These are phyloP conservation scores for Murraya paniculata DNA, from an alignment of 345 rosid genomes.

Conservation along the genomic window DNA sequence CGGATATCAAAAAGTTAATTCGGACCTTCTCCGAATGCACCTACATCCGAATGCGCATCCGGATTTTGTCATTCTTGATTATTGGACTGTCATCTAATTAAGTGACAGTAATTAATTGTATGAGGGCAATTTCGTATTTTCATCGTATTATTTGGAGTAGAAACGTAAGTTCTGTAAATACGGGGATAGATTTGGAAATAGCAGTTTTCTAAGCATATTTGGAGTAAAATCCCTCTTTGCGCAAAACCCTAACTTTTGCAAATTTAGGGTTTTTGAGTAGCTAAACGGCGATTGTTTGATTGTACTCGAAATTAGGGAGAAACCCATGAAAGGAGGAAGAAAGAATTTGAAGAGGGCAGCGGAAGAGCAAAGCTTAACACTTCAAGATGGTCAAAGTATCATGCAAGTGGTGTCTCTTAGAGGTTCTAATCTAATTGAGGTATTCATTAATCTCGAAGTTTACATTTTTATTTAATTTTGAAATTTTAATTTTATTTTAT, in stretches of 20 bases:
- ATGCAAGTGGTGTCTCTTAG: conserved; percentile 78
- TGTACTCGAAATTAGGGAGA: neutral
- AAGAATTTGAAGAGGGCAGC: conserved; percentile 82
- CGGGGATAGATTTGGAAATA: neutral
- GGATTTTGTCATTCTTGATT: no score
- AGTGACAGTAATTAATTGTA: neutral
- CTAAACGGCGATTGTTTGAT: neutral
- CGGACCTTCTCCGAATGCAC: no score
- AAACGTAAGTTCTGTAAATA: no score
- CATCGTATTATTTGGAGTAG: neutral
- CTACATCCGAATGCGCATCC: no score
- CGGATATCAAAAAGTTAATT: no score
- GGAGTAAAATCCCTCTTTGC: no score
- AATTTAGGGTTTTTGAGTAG: neutral
- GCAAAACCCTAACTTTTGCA: neutral
- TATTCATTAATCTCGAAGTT: neutral
- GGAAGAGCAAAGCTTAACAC: conserved; percentile 45
- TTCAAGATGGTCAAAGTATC: conserved; percentile 67
- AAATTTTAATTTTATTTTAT: neutral
- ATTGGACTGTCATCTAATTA: neutral
- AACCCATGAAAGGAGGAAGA: conserved; percentile 73
- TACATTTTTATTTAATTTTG: neutral
- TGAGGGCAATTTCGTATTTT: neutral
- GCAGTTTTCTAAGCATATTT: no score
- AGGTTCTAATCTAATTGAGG: conserved; percentile 93